Evolutionary conservation across 2,329 filamentous ascomycete species (phyloP), one percentile per base, ranked within the genome.

Genomic region (Penicillium sp.): DNA sequence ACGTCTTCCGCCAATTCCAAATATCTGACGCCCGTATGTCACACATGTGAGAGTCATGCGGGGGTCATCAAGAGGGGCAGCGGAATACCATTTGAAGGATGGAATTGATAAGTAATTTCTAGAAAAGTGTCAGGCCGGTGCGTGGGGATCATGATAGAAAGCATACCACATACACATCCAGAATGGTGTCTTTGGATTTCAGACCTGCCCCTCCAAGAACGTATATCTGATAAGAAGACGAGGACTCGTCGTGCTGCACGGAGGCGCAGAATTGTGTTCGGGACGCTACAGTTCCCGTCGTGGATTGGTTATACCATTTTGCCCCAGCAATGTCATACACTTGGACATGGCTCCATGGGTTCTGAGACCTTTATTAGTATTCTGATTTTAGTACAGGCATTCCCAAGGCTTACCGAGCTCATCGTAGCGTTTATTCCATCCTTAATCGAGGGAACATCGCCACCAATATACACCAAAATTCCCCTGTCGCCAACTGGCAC

Each of bases 281-380:
- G 6, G 52, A 38, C 8, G 46, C 31, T 2, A 48, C 54, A n/a
- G 29, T 48, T 17, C 55, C 54, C 21, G 44, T 47, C 15, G 55
- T 57, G 12, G 54, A 49, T 31, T 57, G 55, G 6, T 57, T 57
- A 28, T 56, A 56, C 53, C 55, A 57, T 29, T 45, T 54, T 7
- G 26, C 48, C 9, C 32, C 34, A 10, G 52, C 54, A 17, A 56
- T 52, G 21, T 56, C 55, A 22, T 53, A 56, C 3, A 57, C 33
- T 22, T 53, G 46, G 7, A 54, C 54, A 37, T 49, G 41, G 26
- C 52, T 40, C 51, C 53, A 57, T 17, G 41, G 26, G 24, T 54
- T 57, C 53, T 56, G 29, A 4, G 4, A 9, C 29, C 6, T 22
- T 6, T 4, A 34, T 43, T 22, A 43, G 21, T 26, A 34, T 24